Evolutionary conservation across 2,329 filamentous ascomycete species (phyloP).

Genomic region (Ophiostoma fasciatum): DNA sequence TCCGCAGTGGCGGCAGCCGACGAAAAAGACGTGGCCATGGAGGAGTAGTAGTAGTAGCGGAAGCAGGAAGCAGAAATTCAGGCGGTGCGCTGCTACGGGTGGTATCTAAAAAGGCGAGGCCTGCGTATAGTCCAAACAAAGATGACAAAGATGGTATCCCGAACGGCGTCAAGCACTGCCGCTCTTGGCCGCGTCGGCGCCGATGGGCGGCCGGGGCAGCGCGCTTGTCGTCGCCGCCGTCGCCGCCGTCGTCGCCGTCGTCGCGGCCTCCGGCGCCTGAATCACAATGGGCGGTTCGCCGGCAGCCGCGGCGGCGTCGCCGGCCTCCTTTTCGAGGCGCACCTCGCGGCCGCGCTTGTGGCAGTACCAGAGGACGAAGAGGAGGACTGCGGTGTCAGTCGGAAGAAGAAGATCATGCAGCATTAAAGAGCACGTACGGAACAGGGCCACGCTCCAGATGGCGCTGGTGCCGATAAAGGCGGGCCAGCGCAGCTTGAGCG

Average conservation of each 20-base stretch:
- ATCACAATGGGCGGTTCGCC: no score
- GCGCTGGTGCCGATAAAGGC: slow-evolving; percentile 86
- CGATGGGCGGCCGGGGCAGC: slow-evolving; percentile 8
- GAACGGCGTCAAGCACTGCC: background rate
- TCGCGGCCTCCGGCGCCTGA: background rate
- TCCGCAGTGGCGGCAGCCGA: slow-evolving; percentile 1
- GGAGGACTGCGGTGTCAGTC: slow-evolving; percentile 44
- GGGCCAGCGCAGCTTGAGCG: slow-evolving; percentile 75
- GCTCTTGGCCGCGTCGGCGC: slow-evolving; percentile 1
- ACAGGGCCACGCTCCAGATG: slow-evolving; percentile 76
- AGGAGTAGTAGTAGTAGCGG: no score
- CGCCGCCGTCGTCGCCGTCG: background rate
- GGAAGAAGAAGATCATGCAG: background rate
- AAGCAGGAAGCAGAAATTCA: no score
- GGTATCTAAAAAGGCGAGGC: background rate
- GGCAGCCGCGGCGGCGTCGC: background rate
- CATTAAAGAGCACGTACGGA: slow-evolving; percentile 44
- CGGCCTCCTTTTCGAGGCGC: slow-evolving; percentile 42
- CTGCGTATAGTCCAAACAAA: background rate
- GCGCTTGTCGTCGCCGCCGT: background rate
- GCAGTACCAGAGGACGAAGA: slow-evolving; percentile 97
- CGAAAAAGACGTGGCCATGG: slow-evolving; percentile 7
- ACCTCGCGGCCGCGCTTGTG: slow-evolving; percentile 86
- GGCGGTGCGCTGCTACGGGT: background rate
- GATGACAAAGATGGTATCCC: background rate